These are phyloP conservation scores for Teratosphaeria destructans DNA, from an alignment of 2,329 filamentous ascomycete genomes.

Conservation along the genomic window DNA sequence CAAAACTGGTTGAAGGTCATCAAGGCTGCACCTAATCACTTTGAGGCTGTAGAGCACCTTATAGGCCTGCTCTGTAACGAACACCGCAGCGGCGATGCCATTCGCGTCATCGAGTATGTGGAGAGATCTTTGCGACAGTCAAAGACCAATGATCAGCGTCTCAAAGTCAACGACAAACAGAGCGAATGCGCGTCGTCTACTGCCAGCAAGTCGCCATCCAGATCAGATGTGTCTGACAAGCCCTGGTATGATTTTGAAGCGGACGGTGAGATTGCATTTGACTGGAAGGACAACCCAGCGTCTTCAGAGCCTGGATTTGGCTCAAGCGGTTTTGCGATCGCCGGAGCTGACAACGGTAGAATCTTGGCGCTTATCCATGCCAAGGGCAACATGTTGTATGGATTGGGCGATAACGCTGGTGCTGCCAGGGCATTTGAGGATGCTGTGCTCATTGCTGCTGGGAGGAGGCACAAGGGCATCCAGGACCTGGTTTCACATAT, in stretches of 20 bases:
- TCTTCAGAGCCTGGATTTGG: slow-evolving; percentile 50
- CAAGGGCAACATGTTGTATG: slow-evolving; percentile 97
- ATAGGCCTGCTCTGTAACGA: slow-evolving; percentile 76
- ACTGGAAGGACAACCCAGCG: slow-evolving; percentile 30
- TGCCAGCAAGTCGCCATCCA: slow-evolving; percentile 42
- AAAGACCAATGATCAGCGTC: slow-evolving; percentile 34
- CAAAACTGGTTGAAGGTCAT: slow-evolving; percentile 78
- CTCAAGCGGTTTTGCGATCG: slow-evolving; percentile 73
- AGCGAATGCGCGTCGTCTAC: slow-evolving; percentile 49
- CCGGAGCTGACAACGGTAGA: slow-evolving; percentile 79
- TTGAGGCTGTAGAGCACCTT: slow-evolving; percentile 91
- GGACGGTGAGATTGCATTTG: slow-evolving; percentile 26
- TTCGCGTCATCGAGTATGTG: slow-evolving; percentile 76
- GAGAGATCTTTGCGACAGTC: slow-evolving; percentile 56
- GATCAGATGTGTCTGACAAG: slow-evolving; percentile 47
- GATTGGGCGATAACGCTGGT: slow-evolving; percentile 66
- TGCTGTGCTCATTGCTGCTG: slow-evolving; percentile 79
- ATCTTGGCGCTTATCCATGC: slow-evolving; percentile 91
- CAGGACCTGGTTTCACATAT: slow-evolving; percentile 70
- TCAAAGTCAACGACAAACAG: slow-evolving; percentile 41
- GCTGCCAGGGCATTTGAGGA: slow-evolving; percentile 91
- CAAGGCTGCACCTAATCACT: slow-evolving; percentile 70
- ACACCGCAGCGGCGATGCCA: slow-evolving; percentile 71
- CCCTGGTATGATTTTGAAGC: slow-evolving; percentile 47
- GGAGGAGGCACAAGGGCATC: slow-evolving; percentile 59